Conservation (phyloP, 1,284 basidiomycete species). For the Marasmius tenuissimus region DNA sequence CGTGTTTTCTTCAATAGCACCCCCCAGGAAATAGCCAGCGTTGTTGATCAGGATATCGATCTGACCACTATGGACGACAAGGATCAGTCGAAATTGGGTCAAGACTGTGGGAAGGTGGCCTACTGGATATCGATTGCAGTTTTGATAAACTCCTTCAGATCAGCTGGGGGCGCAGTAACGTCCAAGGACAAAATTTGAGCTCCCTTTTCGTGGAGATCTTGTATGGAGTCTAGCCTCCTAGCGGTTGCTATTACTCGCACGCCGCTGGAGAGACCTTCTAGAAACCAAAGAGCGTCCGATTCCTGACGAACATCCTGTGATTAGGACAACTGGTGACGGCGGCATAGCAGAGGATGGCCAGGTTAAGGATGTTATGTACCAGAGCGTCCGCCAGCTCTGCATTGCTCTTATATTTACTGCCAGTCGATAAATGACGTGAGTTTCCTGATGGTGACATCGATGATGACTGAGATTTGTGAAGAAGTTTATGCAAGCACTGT, state of each 20-base stretch:
- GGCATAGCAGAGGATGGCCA: background rate
- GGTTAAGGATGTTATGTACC: too few relatives aligned
- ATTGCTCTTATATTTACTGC: too few relatives aligned
- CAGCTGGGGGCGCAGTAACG: conserved; percentile 8
- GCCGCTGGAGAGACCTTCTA: conserved; percentile 29
- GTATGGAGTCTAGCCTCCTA: conserved; percentile 1
- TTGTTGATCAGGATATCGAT: conserved; percentile 22
- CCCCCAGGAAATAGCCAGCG: conserved; percentile 12
- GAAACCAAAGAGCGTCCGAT: conserved; percentile 36
- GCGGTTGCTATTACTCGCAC: conserved; percentile 27
- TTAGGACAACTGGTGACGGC: conserved; percentile 2
- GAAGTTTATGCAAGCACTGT: background rate
- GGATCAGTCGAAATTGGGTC: background rate
- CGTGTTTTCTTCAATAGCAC: conserved; percentile 14
- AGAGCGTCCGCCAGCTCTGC: too few relatives aligned
- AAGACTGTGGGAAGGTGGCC: background rate
- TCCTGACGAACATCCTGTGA: conserved; percentile 26
- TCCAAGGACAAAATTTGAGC: conserved; percentile 16
- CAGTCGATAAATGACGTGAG: too few relatives aligned
- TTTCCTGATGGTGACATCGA: too few relatives aligned
- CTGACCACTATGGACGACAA: conserved; percentile 4
- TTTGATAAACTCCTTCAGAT: conserved; percentile 8
- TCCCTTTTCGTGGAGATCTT: conserved; percentile 10
- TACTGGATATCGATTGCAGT: conserved; percentile 6
- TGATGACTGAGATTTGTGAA: too few relatives aligned